Evolutionary conservation across 2,329 filamentous ascomycete genomes (phyloP).

Genomic region (Truncatella angustata): DNA sequence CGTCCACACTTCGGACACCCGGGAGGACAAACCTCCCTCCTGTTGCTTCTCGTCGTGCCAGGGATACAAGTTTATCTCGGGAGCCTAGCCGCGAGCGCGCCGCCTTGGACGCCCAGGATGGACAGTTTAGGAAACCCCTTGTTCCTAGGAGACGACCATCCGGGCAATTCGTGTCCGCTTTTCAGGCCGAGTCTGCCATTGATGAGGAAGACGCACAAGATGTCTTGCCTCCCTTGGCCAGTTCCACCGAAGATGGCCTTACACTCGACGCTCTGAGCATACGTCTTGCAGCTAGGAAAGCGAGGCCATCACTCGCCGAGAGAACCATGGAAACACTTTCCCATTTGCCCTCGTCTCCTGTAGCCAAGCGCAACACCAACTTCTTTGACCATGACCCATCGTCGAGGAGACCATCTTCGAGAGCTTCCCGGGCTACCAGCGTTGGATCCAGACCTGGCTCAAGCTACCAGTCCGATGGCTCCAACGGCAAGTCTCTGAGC

Average conservation of each 20-base stretch:
- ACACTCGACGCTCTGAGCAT: conserved; percentile 22
- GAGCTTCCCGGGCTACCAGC: conserved; percentile 45
- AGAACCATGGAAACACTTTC: conserved; percentile 83
- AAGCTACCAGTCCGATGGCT: conserved; percentile 62
- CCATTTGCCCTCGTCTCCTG: conserved; percentile 74
- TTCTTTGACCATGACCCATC: conserved; percentile 68
- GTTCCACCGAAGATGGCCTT: conserved; percentile 17
- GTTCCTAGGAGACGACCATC: conserved; percentile 22
- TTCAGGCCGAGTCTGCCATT: conserved; percentile 11
- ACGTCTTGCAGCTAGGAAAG: conserved; percentile 15
- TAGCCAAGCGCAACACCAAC: conserved; percentile 62
- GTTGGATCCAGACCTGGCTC: conserved; percentile 51
- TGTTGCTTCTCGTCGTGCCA: conserved; percentile 16
- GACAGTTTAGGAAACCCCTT: conserved; percentile 19
- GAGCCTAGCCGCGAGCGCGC: conserved; percentile 13
- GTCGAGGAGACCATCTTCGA: conserved; percentile 53
- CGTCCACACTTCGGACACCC: conserved; percentile 20
- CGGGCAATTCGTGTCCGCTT: conserved; percentile 17
- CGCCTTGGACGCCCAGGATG: conserved; percentile 14
- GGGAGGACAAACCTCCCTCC: conserved; percentile 19
- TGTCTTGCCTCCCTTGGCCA: conserved; percentile 20
- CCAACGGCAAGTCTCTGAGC: conserved; percentile 49
- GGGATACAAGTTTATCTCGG: conserved; percentile 20
- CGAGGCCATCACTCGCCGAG: conserved; percentile 68
- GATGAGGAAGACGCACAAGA: conserved; percentile 16